Percentiles rank a stretch among this genome's conserved stretches.
These are phyloP conservation scores for Lophiostoma macrostomum DNA, from an alignment of 495 filamentous ascomycete genomes.

Conservation along the genomic window DNA sequence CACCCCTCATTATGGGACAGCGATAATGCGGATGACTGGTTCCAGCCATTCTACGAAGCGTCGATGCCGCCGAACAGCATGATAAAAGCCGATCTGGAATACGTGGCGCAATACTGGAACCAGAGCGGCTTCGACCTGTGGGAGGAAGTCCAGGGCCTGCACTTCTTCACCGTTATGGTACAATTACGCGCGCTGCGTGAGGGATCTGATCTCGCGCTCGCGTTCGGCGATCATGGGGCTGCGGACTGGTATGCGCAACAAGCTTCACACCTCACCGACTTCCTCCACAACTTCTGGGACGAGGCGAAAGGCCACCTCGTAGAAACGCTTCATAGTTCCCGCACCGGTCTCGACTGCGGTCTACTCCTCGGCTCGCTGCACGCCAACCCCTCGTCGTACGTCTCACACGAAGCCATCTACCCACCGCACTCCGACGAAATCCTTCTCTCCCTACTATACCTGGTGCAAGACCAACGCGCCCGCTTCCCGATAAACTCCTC, in stretches of 20 bases:
- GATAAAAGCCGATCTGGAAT: slow-evolving; percentile 42
- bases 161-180: slow-evolving; percentile 60
- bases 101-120: slow-evolving; percentile 48
- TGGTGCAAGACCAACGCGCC: slow-evolving; percentile 39
- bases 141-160: slow-evolving; percentile 54
- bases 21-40: slow-evolving; percentile 32
- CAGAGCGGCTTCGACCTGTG: slow-evolving; percentile 51
- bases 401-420: slow-evolving; percentile 26
- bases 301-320: slow-evolving; percentile 38
- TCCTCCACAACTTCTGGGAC: slow-evolving; percentile 40
- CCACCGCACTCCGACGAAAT: slow-evolving; percentile 41
- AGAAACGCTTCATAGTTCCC: slow-evolving; percentile 35
- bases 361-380: slow-evolving; percentile 43
- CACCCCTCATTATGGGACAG: slow-evolving; percentile 38
- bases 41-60: slow-evolving; percentile 38
- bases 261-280: slow-evolving; percentile 32
- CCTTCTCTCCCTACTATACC: slow-evolving; percentile 40
- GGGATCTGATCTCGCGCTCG: slow-evolving; percentile 37
- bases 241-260: slow-evolving; percentile 41
- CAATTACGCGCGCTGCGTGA: slow-evolving; percentile 47
- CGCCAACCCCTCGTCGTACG: slow-evolving; percentile 16
- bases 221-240: slow-evolving; percentile 38
- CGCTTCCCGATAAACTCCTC: slow-evolving; percentile 39
- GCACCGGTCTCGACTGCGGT: slow-evolving; percentile 43
- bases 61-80: slow-evolving; percentile 35